Percentiles rank a stretch among this genome's conserved stretches.
Evolutionary conservation across 805 yeast species (phyloP).

Genomic region (Komagataella ulmi): DNA sequence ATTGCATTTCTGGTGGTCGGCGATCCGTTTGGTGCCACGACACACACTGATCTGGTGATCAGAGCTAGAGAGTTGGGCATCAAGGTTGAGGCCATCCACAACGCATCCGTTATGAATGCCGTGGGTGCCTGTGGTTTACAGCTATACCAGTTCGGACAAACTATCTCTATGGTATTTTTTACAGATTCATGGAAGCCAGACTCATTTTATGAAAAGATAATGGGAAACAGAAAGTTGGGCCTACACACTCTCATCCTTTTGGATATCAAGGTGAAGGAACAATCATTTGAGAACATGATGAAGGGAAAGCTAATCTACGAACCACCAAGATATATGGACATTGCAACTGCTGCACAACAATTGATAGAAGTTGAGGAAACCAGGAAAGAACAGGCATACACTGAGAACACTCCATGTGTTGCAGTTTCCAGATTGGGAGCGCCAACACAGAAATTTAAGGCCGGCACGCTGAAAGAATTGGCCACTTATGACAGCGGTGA

Average conservation of each 20-base stretch:
- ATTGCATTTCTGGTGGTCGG: slow-evolving; percentile 94
- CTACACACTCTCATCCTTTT: slow-evolving; percentile 79
- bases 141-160: slow-evolving; percentile 89
- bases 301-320: slow-evolving; percentile 86
- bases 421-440: slow-evolving; percentile 89
- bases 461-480: slow-evolving; percentile 71
- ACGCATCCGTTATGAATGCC: slow-evolving; percentile 96
- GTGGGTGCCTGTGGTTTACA: slow-evolving; percentile 97
- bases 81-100: slow-evolving; percentile 73
- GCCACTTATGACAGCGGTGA: slow-evolving; percentile 83
- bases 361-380: slow-evolving; percentile 76
- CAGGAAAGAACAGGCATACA: slow-evolving; percentile 67
- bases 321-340: slow-evolving; percentile 94
- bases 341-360: slow-evolving; percentile 80
- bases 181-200: slow-evolving; percentile 96
- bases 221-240: slow-evolving; percentile 85
- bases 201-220: slow-evolving; percentile 77
- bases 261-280: slow-evolving; percentile 95
- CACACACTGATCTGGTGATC: slow-evolving; percentile 88
- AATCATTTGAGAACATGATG: slow-evolving; percentile 86
- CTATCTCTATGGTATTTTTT: slow-evolving; percentile 92
- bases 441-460: slow-evolving; percentile 67
- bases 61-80: slow-evolving; percentile 82
- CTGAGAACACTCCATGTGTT: slow-evolving; percentile 82
- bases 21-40: slow-evolving; percentile 96